Percentiles rank a stretch among this genome's conserved stretches.
These are phyloP conservation scores for Ogataea henricii DNA, from an alignment of 805 yeast genomes.

Conservation along the genomic window DNA sequence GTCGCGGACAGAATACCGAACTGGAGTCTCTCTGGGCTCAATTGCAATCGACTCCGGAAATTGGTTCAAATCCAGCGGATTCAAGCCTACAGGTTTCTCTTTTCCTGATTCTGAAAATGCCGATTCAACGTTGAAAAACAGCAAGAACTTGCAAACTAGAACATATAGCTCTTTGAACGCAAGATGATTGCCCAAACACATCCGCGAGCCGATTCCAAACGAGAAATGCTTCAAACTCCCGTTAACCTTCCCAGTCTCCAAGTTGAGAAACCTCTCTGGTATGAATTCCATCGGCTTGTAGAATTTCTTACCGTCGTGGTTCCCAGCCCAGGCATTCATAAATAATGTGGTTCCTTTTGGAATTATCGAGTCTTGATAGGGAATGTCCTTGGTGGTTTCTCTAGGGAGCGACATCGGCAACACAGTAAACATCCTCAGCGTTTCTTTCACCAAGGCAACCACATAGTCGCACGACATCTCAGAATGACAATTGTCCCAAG, in stretches of 20 bases:
- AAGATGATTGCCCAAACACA: slow-evolving; percentile 68
- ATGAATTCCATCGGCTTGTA: slow-evolving; percentile 46
- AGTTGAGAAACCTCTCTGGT: slow-evolving; percentile 55
- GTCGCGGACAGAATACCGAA: slow-evolving; percentile 37
- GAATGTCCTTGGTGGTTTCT: slow-evolving; percentile 53
- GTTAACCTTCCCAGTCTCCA: slow-evolving; percentile 16
- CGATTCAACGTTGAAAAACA: slow-evolving; percentile 48
- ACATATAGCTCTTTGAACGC: slow-evolving; percentile 68
- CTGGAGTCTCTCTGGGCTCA: slow-evolving; percentile 52
- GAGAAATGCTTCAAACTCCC: slow-evolving; percentile 45
- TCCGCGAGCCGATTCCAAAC: slow-evolving; percentile 72
- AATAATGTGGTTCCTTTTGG: slow-evolving; percentile 58
- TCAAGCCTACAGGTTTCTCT: slow-evolving; percentile 40
- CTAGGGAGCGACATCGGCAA: slow-evolving; percentile 70
- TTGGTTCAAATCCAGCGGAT: slow-evolving; percentile 53
- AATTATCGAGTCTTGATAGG: slow-evolving; percentile 41
- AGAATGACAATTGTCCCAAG: slow-evolving; percentile 28
- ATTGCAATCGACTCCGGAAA: slow-evolving; percentile 62
- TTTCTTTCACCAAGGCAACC: slow-evolving; percentile 61
- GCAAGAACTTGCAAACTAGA: slow-evolving; percentile 52
- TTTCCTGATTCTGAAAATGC: slow-evolving; percentile 9
- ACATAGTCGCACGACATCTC: slow-evolving; percentile 48
- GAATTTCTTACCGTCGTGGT: slow-evolving; percentile 55
- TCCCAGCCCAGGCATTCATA: slow-evolving; percentile 72
- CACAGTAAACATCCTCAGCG: slow-evolving; percentile 62